Evolutionary conservation across 2,329 filamentous ascomycete genomes (phyloP), one percentile per base, ranked within the genome.

Genomic region (Arthrinium phaeospermum): DNA sequence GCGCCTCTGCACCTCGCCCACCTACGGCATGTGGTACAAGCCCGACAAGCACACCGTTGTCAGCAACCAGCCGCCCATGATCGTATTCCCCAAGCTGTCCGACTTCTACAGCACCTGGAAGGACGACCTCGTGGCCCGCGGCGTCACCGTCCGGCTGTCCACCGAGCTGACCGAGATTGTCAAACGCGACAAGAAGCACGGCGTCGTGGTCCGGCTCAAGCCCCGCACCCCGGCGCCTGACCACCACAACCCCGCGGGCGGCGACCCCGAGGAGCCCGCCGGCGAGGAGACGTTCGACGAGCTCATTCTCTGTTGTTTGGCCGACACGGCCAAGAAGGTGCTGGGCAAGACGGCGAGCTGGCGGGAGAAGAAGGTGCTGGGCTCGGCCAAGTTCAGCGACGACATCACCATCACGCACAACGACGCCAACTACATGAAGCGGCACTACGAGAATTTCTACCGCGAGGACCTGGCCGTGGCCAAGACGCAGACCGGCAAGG

Each of bases 361-460:
- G 84, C 85, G 87, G 51, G 92, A 95, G 79, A 89, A 85, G 68
- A 86, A 87, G 61, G 89, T 96, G 13, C 88, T 95, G 0, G 91
- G 92, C n/a, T 89, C 90, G 22, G 92, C 92, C 13, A 90, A 90
- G 73, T 90, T 93, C 80, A 90, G 88, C 77, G 89, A 93, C 83
- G 92, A 94, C 79, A 88, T 93, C 71, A 93, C 91, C 19, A 86
- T 93, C 74, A 93, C 91, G 1, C 91, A 93, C 79, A 88, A 85
- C 75, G 91, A 94, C 78, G 81, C 83, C 7, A 82, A 86, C 14
- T 93, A 93, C 82, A 92, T 93, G 84, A 85, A 89, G 72, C 87
- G 86, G 67, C 89, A 93, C 80, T 93, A 94, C 83, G 91, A 93
- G 76, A 91, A 87, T 78, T 86, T 86, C 77, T 89, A 86, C 81